phyloP scores from a whole-genome alignment of 164 flowering plant species.

The Buxus sempervirens region DNA sequence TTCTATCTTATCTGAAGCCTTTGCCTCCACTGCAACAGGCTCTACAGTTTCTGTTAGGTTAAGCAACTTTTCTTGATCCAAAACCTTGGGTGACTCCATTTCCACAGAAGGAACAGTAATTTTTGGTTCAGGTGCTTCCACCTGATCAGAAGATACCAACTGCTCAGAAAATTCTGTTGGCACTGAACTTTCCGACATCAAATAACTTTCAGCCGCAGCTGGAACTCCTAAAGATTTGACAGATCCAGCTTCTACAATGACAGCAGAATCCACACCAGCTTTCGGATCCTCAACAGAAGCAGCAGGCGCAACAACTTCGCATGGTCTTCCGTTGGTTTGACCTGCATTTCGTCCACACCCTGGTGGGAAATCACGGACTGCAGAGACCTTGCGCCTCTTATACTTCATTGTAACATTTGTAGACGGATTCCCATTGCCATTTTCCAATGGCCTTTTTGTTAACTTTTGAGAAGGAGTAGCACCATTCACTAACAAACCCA shows the following conservation, averaged over 20 bases:
- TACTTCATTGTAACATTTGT: slow-evolving; percentile 19
- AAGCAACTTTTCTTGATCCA: neutral
- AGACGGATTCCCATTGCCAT: slow-evolving; percentile 12
- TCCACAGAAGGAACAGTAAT: neutral
- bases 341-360: slow-evolving; percentile 40
- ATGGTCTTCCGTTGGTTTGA: neutral
- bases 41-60: neutral
- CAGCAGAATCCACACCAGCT: neutral
- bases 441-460: slow-evolving; percentile 12
- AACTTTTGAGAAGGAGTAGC: slow-evolving; percentile 2
- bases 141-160: neutral
- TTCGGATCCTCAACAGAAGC: neutral
- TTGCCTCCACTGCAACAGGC: neutral
- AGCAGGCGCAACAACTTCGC: slow-evolving; percentile 1
- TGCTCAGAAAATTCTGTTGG: neutral
- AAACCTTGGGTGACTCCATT: neutral
- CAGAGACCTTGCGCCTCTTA: slow-evolving; percentile 52
- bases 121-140: neutral
- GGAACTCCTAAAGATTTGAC: neutral
- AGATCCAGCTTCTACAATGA: slow-evolving; percentile 2
- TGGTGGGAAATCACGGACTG: slow-evolving; percentile 48
- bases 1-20: neutral
- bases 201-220: slow-evolving; percentile 5
- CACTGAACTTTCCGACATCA: neutral
- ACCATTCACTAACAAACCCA: slow-evolving; percentile 3